Conservation (phyloP, 257 asterid genomes). For the Capsicum pubescens region DNA sequence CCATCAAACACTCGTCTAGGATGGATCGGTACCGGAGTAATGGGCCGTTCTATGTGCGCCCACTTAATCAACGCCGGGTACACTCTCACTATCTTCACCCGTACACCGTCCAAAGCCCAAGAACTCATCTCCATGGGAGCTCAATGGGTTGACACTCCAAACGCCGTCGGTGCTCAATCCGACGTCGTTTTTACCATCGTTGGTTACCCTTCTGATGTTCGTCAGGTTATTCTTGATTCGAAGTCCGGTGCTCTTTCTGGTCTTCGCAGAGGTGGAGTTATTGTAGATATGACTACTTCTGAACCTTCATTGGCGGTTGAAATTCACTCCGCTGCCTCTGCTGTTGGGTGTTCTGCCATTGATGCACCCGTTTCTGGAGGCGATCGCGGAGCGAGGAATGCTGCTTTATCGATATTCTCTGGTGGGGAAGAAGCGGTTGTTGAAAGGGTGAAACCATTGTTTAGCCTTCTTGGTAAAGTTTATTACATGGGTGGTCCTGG, state of each 20-base stretch:
- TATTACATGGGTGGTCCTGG: slow-evolving; percentile 93
- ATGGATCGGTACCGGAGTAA: slow-evolving; percentile 94
- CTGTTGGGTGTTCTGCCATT: slow-evolving; percentile 62
- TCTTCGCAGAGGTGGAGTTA: slow-evolving; percentile 65
- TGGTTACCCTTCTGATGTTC: slow-evolving; percentile 94
- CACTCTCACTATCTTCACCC: slow-evolving; percentile 75
- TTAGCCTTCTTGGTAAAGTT: slow-evolving; percentile 60
- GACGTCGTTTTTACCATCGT: slow-evolving; percentile 89
- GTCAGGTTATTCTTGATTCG: slow-evolving; percentile 41
- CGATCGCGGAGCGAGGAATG: slow-evolving; percentile 84
- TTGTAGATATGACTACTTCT: slow-evolving; percentile 92
- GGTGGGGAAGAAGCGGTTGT: slow-evolving; percentile 75
- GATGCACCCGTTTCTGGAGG: slow-evolving; percentile 98
- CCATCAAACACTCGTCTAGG: slow-evolving; percentile 77
- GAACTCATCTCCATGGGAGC: slow-evolving; percentile 81
- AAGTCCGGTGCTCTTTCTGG: slow-evolving; percentile 72
- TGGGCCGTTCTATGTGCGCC: slow-evolving; percentile 92
- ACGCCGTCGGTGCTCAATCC: slow-evolving; percentile 73
- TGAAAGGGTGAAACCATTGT: slow-evolving; percentile 12
- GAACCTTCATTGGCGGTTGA: slow-evolving; percentile 87
- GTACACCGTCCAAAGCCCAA: slow-evolving; percentile 84
- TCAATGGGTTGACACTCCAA: slow-evolving; percentile 80
- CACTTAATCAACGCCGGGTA: slow-evolving; percentile 90
- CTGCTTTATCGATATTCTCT: slow-evolving; percentile 78
- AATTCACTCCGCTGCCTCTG: slow-evolving; percentile 65